These are phyloP conservation scores for Fistulinella prunicolor DNA, from an alignment of 768 basidiomycete species.

Conservation along the genomic window DNA sequence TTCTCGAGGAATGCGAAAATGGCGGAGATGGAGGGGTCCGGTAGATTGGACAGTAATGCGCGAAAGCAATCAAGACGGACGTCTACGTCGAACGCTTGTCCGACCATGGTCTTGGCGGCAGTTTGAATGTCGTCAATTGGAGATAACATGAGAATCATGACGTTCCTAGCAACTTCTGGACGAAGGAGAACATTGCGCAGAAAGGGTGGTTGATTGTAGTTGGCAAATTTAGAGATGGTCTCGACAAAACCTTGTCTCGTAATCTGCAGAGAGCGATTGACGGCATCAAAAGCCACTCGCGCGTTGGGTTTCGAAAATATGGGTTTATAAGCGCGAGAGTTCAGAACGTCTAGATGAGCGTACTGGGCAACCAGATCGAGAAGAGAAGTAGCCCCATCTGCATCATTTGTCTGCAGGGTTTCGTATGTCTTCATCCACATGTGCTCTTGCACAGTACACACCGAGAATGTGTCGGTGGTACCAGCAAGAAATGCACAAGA, in stretches of 20 bases:
- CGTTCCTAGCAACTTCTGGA: conserved; percentile 54
- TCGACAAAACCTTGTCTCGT: conserved; percentile 64
- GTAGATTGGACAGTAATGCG: conserved; percentile 64
- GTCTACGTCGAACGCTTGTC: conserved; percentile 87
- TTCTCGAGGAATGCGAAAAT: conserved; percentile 62
- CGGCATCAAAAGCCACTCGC: conserved; percentile 42
- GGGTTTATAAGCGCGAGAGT: conserved; percentile 46
- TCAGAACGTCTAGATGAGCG: conserved; percentile 66
- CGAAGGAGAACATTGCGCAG: conserved; percentile 54
- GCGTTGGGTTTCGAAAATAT: conserved; percentile 32
- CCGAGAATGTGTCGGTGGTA: conserved; percentile 29
- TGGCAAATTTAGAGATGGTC: conserved; percentile 60
- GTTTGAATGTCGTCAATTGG: conserved; percentile 72
- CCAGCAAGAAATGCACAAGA: conserved; percentile 35
- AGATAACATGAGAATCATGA: conserved; percentile 74
- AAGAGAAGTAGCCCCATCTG: conserved; percentile 54
- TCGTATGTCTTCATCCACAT: conserved; percentile 72
- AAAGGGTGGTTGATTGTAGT: conserved; percentile 52
- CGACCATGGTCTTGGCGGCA: conserved; percentile 76
- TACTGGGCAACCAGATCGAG: conserved; percentile 55
- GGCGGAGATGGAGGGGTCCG: conserved; percentile 66
- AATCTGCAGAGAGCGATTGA: conserved; percentile 58
- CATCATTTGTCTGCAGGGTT: conserved; percentile 54
- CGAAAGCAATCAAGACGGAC: conserved; percentile 86
- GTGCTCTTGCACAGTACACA: conserved; percentile 46